Conservation (phyloP, 148 eudicot species). For the Rhododendron molle region DNA sequence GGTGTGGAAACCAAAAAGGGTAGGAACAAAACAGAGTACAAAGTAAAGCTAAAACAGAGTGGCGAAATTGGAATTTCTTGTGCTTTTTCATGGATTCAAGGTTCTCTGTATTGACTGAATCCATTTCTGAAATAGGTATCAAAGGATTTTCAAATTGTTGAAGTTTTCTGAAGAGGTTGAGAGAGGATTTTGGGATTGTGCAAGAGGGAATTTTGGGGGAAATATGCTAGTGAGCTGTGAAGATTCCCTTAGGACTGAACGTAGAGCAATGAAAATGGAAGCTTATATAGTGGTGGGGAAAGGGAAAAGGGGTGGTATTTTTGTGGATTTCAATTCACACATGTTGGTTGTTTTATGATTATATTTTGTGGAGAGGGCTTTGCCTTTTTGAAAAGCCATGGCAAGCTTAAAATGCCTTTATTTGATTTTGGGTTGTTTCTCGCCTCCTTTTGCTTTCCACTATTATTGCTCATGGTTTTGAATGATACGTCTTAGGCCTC, state of each 20-base stretch:
- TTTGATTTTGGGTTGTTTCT: not conserved
- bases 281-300: constrained; percentile 5
- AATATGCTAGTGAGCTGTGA: not conserved
- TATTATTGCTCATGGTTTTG: not conserved
- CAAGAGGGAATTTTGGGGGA: not conserved
- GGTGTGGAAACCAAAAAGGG: not conserved
- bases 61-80: not conserved
- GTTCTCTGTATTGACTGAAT: constrained; percentile 2
- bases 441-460: constrained; percentile 5
- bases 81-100: not conserved
- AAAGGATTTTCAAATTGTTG: not conserved
- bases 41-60: constrained; percentile 1
- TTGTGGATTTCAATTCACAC: not conserved
- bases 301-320: not conserved
- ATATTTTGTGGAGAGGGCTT: not conserved
- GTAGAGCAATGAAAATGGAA: not conserved
- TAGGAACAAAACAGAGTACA: not conserved
- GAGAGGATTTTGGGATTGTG: not conserved
- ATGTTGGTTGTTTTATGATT: not conserved
- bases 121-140: constrained; percentile 7
- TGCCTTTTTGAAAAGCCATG: constrained; percentile 5
- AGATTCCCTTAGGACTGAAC: not conserved
- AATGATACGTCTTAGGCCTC: not conserved
- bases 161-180: not conserved
- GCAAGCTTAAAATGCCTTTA: not conserved